Percentiles rank a stretch among this genome's conserved stretches.
Evolutionary conservation across 2,329 filamentous ascomycete species (phyloP).

Genomic region (Stachybotrys chartarum): DNA sequence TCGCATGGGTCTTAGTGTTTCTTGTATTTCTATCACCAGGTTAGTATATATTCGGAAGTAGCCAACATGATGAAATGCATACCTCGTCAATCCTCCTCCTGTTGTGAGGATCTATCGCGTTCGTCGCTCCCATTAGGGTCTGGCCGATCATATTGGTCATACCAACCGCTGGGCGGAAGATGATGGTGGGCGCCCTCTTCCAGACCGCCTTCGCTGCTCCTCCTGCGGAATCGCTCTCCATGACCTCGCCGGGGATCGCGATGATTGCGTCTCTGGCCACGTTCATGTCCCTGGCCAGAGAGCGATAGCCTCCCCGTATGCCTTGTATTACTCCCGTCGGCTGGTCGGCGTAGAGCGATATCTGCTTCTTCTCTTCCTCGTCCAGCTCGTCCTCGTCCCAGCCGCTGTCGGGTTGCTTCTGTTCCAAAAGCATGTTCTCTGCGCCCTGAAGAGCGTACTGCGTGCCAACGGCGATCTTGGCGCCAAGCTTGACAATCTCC

Average conservation of each 20-base stretch:
- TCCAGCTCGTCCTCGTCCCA: slow-evolving; percentile 58
- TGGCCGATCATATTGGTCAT: slow-evolving; percentile 83
- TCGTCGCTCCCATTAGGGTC: slow-evolving; percentile 85
- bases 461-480: slow-evolving; percentile 89
- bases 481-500: slow-evolving; percentile 88
- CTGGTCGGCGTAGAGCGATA: slow-evolving; percentile 90
- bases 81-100: slow-evolving; percentile 81
- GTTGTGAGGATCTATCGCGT: slow-evolving; percentile 80
- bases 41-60: slow-evolving; percentile 7
- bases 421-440: slow-evolving; percentile 64
- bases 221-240: slow-evolving; percentile 76
- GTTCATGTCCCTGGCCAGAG: slow-evolving; percentile 80
- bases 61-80: slow-evolving; percentile 37
- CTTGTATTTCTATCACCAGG: slow-evolving; percentile 39
- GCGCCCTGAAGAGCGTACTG: slow-evolving; percentile 88
- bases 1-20: slow-evolving; percentile 21
- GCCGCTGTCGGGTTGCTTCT: slow-evolving; percentile 27
- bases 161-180: slow-evolving; percentile 84
- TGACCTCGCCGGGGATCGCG: slow-evolving; percentile 83
- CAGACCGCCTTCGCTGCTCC: slow-evolving; percentile 74
- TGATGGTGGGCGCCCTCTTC: slow-evolving; percentile 82
- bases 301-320: slow-evolving; percentile 72
- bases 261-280: slow-evolving; percentile 87
- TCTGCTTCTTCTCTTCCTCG: slow-evolving; percentile 66
- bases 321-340: slow-evolving; percentile 85